Base-by-base conservation (phyloP, 1,284 basidiomycete genomes). In the Agroathelia rolfsii region DNA sequence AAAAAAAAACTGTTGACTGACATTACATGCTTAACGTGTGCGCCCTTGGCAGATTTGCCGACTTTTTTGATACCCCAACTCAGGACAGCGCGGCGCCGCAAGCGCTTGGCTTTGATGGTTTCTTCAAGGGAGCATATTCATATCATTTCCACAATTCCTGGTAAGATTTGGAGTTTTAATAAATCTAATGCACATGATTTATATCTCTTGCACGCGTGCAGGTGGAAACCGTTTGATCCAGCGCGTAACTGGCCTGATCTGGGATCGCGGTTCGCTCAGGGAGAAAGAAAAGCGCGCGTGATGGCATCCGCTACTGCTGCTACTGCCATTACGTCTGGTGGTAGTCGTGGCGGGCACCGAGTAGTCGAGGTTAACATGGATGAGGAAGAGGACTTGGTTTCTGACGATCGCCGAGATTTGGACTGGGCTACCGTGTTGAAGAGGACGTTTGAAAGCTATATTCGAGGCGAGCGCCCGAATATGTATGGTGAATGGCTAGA, bases 131-230 rank as follows among this genome's bases (percentile, higher is more conserved):
- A 13, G 76, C 81, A 7, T 85, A 77, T 49, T 80, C 76, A n/a
- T 87, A 85, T 51, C 80, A 85, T 49, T 85, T 78, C 61, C 80
- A 83, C 51, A 83, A 83, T 48, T 81, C 78, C 53, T 81, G 78
- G 77, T 77, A 26, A 22, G 61, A 42, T 27, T 24, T 14, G 6
- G 24, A 27, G 18, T 30, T 25, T 7, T 26, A n/a, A n/a, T n/a
- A n/a, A n/a, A n/a, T n/a, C n/a, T n/a, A n/a, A n/a, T n/a, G n/a
- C n/a, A n/a, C n/a, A n/a, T n/a, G n/a, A n/a, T n/a, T n/a, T n/a
- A n/a, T n/a, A n/a, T 27, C 10, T 30, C 5, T 18, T 30, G n/a
- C n/a, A n/a, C n/a, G n/a, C n/a, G n/a, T 25, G 4, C 31, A 81
- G 76, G 76, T 83, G 80, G 79, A 69, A 78, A 38, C 76, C 79